Percentiles rank a stretch among this genome's conserved stretches.
These are phyloP conservation scores for Pulveroboletus sp. DNA, from an alignment of 768 basidiomycete species.

Conservation along the genomic window DNA sequence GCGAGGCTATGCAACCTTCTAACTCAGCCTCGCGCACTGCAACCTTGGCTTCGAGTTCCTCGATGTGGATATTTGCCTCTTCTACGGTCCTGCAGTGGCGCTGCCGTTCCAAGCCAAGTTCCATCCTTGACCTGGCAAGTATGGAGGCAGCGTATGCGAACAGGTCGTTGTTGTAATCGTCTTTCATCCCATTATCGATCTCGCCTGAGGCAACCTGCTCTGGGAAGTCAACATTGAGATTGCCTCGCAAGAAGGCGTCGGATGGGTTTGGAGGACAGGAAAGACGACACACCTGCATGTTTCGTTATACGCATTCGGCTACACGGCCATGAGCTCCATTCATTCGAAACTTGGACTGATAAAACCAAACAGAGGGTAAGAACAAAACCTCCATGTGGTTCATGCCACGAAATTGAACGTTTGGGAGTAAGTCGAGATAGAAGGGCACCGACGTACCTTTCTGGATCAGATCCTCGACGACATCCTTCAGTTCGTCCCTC, in stretches of 20 bases:
- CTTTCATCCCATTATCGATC: neutral
- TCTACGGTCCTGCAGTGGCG: constrained; percentile 39
- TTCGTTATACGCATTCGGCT: constrained; percentile 38
- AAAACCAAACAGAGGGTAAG: neutral
- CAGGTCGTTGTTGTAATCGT: constrained; percentile 23
- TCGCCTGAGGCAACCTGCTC: constrained; percentile 11
- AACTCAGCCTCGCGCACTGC: constrained; percentile 56
- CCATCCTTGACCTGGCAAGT: constrained; percentile 38
- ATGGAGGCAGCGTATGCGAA: constrained; percentile 42
- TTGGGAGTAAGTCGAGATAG: neutral
- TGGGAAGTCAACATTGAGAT: constrained; percentile 21
- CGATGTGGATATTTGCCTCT: constrained; percentile 38
- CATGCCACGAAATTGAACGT: constrained; percentile 4
- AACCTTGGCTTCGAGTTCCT: constrained; percentile 47
- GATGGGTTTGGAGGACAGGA: constrained; percentile 3
- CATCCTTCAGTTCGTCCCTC: constrained; percentile 50
- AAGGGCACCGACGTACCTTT: constrained; percentile 43
- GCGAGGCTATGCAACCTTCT: constrained; percentile 31
- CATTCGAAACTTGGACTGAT: constrained; percentile 43
- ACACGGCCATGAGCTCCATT: constrained; percentile 44
- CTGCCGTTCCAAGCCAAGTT: constrained; percentile 42
- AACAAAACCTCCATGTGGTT: neutral
- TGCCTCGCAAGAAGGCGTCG: constrained; percentile 12
- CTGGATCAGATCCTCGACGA: constrained; percentile 48
- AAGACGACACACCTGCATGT: constrained; percentile 39